Evolutionary conservation across 306 rosid species (phyloP), one percentile per base, ranked within the genome.

Genomic region (Adenanthera pavonina): DNA sequence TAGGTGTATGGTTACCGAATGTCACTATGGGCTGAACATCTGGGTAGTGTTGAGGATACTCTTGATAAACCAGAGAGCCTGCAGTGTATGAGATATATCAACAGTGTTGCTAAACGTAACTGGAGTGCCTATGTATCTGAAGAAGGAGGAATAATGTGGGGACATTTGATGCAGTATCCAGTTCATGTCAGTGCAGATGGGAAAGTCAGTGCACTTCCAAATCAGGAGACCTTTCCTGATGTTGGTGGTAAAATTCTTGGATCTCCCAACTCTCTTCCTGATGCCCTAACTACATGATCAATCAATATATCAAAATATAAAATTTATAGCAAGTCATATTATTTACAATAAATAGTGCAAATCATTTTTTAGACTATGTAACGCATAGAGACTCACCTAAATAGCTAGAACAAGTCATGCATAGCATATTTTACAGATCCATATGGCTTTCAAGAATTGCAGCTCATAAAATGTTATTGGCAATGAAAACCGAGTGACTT

Each of bases 21-120:
- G 89, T 86, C 90, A 7, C 75, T 86, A 0, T 89, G 90, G 92
- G 92, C 89, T 0, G 90, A 86, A n/a, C 90, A 89, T 62, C 87
- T 89, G 6, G 84, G 85, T 0, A 54, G 74, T 30, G 8, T 86
- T 40, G 88, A 86, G n/a, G 87, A 86, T 17, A 35, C 17, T 15
- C 76, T 69, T 62, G 33, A 17, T 10, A 89, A 89, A 33, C 90
- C 92, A 34, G 54, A 84, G 43, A 84, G 84, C 75, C 48, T 84
- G 15, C 51, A 82, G 51, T 86, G 90, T 74, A 38, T 70, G 8
- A 84, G 80, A 77, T 70, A 49, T 59, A 79, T 86, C 17, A 80
- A 81, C 46, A 69, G 75, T 30, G 81, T 84, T 4, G 89, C 90
- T 2, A 70, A 30, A 69, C 17, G 49, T 30, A 89, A 87, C 68